Evolutionary conservation across 257 asterid genomes (phyloP).

Genomic region (Petunia axillaris): DNA sequence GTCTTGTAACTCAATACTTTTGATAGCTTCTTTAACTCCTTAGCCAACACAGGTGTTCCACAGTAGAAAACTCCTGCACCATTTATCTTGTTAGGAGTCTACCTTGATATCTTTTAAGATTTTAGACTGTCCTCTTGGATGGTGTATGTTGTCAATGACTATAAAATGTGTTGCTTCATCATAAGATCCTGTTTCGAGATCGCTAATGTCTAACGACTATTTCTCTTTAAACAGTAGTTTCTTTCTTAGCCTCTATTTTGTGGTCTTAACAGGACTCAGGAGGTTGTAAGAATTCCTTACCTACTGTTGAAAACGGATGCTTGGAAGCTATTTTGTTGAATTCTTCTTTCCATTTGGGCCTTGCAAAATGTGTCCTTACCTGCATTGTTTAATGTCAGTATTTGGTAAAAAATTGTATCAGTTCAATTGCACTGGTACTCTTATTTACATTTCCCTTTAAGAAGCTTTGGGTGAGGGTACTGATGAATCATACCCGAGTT

Average conservation of each 20-base stretch:
- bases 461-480: not conserved
- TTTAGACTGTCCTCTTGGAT: too few relatives aligned
- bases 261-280: not conserved
- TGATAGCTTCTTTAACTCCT: slow-evolving; percentile 69
- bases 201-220: not conserved
- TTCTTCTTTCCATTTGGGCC: slow-evolving; percentile 70
- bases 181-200: not conserved
- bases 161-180: not conserved
- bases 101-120: not conserved
- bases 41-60: slow-evolving; percentile 72
- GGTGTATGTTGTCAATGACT: too few relatives aligned
- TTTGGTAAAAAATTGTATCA: not conserved
- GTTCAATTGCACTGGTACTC: not conserved
- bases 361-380: slow-evolving; percentile 59
- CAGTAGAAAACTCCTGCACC: slow-evolving; percentile 69
- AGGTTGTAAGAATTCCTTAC: slow-evolving; percentile 41
- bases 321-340: slow-evolving; percentile 72
- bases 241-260: not conserved
- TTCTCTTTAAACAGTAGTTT: not conserved
- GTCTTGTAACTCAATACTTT: slow-evolving; percentile 69
- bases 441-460: not conserved
- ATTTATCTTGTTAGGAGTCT: not conserved
- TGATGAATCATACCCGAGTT: slow-evolving; percentile 60
- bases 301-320: slow-evolving; percentile 77
- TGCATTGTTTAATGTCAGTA: slow-evolving; percentile 35